Percentiles rank a stretch among this genome's conserved stretches.
Conservation (phyloP, 2,329 filamentous ascomycete genomes). For the Elsinoe batatas region DNA sequence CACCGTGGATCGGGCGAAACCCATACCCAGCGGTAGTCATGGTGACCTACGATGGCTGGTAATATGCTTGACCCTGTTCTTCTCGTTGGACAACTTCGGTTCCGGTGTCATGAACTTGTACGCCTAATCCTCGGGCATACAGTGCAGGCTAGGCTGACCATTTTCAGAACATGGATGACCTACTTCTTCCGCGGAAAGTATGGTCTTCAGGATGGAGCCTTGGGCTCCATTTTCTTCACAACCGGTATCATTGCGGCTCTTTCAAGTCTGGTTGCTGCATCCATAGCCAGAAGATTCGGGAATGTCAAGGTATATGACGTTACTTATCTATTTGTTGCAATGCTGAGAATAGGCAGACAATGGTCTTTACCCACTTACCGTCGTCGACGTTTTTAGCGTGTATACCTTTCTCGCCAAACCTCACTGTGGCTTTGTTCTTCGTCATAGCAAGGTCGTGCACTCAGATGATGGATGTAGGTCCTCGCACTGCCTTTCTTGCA, state of each 20-base stretch:
- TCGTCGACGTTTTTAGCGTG: conserved; percentile 53
- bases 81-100: conserved; percentile 14
- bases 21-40: neutral
- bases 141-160: neutral
- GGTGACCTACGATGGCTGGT: neutral
- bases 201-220: conserved; percentile 10
- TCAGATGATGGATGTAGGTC: conserved; percentile 61
- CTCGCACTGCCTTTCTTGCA: conserved; percentile 59
- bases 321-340: neutral
- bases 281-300: conserved; percentile 13
- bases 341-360: conserved; percentile 33
- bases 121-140: neutral
- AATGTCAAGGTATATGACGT: neutral
- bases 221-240: conserved; percentile 14
- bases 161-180: conserved; percentile 13
- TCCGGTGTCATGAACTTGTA: conserved; percentile 13
- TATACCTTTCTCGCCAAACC: conserved; percentile 47
- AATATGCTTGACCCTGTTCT: conserved; percentile 7
- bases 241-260: conserved; percentile 12
- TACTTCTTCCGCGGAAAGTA: conserved; percentile 15
- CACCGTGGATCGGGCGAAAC: neutral
- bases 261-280: conserved; percentile 14
- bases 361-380: conserved; percentile 52
- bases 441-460: conserved; percentile 53
- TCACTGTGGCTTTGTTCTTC: conserved; percentile 48